These are phyloP conservation scores for Rhizopogon salebrosus DNA, from an alignment of 768 basidiomycete genomes.

Conservation along the genomic window DNA sequence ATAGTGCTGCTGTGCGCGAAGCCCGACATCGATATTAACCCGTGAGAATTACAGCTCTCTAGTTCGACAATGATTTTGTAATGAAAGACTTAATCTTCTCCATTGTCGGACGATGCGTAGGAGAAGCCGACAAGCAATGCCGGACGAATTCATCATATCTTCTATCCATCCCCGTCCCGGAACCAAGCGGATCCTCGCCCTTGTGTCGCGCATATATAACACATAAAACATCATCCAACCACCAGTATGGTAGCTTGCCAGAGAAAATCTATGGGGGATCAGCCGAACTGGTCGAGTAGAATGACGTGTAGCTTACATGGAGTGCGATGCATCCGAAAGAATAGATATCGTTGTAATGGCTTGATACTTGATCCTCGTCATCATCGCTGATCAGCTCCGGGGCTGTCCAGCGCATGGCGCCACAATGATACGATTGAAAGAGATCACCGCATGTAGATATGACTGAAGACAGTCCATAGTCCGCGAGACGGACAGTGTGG, in stretches of 20 bases:
- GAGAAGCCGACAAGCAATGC: background rate
- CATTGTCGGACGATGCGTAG: background rate
- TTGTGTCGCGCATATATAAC: background rate
- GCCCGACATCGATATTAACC: too few relatives aligned
- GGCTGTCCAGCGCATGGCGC: slow-evolving; percentile 40
- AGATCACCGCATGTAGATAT: background rate
- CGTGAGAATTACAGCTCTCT: background rate
- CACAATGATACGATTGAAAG: slow-evolving; percentile 9
- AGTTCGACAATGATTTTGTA: background rate
- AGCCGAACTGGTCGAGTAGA: slow-evolving; percentile 10
- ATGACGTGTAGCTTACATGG: slow-evolving; percentile 7
- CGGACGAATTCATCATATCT: background rate
- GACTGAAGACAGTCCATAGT: slow-evolving; percentile 40
- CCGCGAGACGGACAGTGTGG: slow-evolving; percentile 32
- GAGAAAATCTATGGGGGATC: background rate
- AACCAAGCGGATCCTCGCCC: background rate
- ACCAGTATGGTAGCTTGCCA: background rate
- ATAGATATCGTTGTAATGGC: slow-evolving; percentile 32
- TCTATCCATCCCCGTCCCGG: background rate
- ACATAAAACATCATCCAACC: background rate
- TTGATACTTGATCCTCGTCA: background rate
- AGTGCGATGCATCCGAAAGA: slow-evolving; percentile 36
- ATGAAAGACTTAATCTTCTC: background rate
- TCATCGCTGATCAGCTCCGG: slow-evolving; percentile 25
- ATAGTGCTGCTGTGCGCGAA: too few relatives aligned